Evolutionary conservation across 2,329 filamentous ascomycete genomes (phyloP).

Genomic region (Furcasterigmium sp.): DNA sequence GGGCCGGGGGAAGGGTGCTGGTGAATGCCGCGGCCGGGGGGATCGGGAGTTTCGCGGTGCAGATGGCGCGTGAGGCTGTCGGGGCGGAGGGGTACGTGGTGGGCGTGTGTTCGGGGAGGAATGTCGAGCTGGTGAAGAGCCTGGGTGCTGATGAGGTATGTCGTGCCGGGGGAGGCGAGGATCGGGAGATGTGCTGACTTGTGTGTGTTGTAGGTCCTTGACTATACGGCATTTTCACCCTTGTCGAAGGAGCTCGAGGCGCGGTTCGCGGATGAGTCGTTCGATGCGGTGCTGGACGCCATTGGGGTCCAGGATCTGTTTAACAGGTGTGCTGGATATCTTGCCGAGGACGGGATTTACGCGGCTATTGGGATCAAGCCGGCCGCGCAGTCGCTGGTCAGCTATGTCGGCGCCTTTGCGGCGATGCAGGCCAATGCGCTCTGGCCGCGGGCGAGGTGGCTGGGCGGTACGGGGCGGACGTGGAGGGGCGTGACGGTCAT

Average conservation of each 20-base stretch:
- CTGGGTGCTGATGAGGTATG: constrained; percentile 44
- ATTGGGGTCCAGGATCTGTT: constrained; percentile 43
- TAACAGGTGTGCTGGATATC: constrained; percentile 28
- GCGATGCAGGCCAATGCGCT: constrained; percentile 31
- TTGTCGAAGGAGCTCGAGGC: constrained; percentile 27
- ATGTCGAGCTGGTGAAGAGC: constrained; percentile 35
- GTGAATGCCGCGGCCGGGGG: constrained; percentile 47
- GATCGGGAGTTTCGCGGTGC: constrained; percentile 39
- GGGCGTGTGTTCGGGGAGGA: constrained; percentile 41
- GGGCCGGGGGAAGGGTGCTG: constrained; percentile 33
- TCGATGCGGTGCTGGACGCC: constrained; percentile 44
- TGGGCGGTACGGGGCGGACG: constrained; percentile 30
- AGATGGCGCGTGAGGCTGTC: constrained; percentile 33
- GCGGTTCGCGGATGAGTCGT: constrained; percentile 21
- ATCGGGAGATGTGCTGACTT: neutral
- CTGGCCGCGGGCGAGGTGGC: constrained; percentile 26
- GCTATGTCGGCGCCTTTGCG: constrained; percentile 22
- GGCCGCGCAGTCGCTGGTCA: constrained; percentile 21
- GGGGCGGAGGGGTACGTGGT: constrained; percentile 35
- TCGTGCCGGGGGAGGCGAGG: neutral
- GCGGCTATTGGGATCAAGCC: constrained; percentile 35
- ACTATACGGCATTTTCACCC: constrained; percentile 30
- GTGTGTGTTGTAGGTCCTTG: constrained; percentile 26
- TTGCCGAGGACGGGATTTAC: constrained; percentile 30
- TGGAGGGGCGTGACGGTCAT: constrained; percentile 28